Conservation (phyloP, 192 early-diverging fungal genomes). For the Phlyctochytrium planicorne region DNA sequence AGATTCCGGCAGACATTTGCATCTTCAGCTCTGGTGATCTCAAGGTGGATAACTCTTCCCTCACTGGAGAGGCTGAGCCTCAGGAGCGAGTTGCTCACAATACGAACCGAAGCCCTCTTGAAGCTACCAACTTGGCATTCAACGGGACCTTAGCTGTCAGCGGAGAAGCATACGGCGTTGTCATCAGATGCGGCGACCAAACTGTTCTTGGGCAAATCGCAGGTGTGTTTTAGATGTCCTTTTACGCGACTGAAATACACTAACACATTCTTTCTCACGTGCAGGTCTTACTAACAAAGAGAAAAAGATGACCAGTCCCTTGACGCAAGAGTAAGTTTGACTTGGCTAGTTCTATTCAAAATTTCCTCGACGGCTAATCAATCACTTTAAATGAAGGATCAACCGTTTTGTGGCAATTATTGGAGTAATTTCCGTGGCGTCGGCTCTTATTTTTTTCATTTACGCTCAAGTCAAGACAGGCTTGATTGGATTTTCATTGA, state of each 20-base stretch:
- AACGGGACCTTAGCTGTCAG: slow-evolving; percentile 80
- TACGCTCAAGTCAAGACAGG: slow-evolving; percentile 63
- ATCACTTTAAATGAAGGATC: not conserved
- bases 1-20: slow-evolving; percentile 88
- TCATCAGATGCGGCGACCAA: slow-evolving; percentile 87
- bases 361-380: no score
- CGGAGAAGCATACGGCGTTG: slow-evolving; percentile 88
- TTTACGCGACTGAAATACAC: no score
- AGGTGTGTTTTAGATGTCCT: no score
- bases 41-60: slow-evolving; percentile 96
- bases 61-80: slow-evolving; percentile 95
- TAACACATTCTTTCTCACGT: no score
- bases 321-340: slow-evolving; percentile 25
- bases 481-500: slow-evolving; percentile 40
- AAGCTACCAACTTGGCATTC: slow-evolving; percentile 90
- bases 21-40: slow-evolving; percentile 78
- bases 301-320: slow-evolving; percentile 20
- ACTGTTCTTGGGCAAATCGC: slow-evolving; percentile 98
- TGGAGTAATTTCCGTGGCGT: slow-evolving; percentile 71
- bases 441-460: slow-evolving; percentile 83
- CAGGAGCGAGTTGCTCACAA: slow-evolving; percentile 75
- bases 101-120: slow-evolving; percentile 76
- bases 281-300: slow-evolving; percentile 22
- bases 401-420: slow-evolving; percentile 67
- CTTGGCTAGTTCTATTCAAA: not conserved